Base-by-base conservation (phyloP, 2,329 filamentous ascomycete genomes). In the Phaeophleospora eucalypticola region DNA sequence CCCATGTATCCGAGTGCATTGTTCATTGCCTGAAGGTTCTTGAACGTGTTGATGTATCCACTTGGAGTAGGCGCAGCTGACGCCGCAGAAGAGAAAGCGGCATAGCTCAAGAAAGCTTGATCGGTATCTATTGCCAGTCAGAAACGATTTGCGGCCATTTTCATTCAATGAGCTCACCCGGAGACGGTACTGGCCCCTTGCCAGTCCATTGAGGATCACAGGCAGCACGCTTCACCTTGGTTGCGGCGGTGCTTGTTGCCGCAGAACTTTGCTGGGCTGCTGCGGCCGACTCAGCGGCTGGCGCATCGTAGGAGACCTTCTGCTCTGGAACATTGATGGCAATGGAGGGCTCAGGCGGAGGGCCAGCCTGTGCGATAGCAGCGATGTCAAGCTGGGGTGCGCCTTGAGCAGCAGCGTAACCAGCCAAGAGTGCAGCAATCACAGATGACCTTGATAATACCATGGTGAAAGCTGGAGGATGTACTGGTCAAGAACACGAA, bases 71-170 rank as follows among this genome's bases (percentile, higher is more conserved):
- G 33, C 17, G 42, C 44, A 4, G 35, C 41, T 10, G 34, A 29
- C 7, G 60, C 60, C 1, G 48, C 49, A 12, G 20, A 27, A 15
- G 45, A 36, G 33, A 57, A 58, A 2, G 45, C 51, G 14, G 48
- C 3, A 43, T 52, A 53, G 45, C 20, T 24, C n/a, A 46, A 36
- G 39, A 51, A 51, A 3, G 41, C 36, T 17, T 42, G 15, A 20
- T 41, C 43, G 16, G 38, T 52, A 19, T 52, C 46, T 36, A 17
- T 8, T 16, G n/a, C 15, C 34, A 36, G 16, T 36, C 16, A 8
- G 7, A 17, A n/a, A 16, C 7, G 6, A 6, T 16, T 36, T 6
- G 7, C 15, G 34, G 16, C 7, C 15, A 7, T 6, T 36, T 8
- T 36, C 6, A 8, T 16, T 29, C 24, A n/a, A n/a, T n/a, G 24